A percentile compares a stretch with the other conserved stretches of the same genome.
Evolutionary conservation across 2,329 filamentous ascomycete species (phyloP).

Genomic region (Coniochaeta pulveracea): DNA sequence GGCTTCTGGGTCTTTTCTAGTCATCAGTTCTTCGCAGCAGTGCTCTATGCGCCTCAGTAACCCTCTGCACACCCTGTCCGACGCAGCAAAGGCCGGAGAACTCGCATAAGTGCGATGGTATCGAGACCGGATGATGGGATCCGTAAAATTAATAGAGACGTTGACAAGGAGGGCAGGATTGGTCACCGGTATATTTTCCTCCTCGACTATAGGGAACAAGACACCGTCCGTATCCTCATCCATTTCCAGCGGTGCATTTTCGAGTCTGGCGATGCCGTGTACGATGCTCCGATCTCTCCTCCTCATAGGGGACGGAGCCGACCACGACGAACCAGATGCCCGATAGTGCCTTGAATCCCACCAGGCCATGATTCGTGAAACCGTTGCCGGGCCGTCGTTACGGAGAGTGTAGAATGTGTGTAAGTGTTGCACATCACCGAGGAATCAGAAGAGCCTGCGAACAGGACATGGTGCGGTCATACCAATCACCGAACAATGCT

Average conservation of each 20-base stretch:
- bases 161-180: constrained; percentile 24
- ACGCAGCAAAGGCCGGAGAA: constrained; percentile 29
- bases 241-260: constrained; percentile 11
- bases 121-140: constrained; percentile 26
- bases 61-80: constrained; percentile 34
- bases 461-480: too few species aligned
- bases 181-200: constrained; percentile 6
- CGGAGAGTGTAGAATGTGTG: too few species aligned
- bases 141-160: constrained; percentile 32
- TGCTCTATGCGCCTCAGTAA: constrained; percentile 39
- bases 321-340: background rate
- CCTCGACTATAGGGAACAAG: constrained; percentile 12
- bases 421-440: too few species aligned
- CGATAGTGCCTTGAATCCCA: background rate
- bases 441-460: too few species aligned
- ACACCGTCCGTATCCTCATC: constrained; percentile 3
- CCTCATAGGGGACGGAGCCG: too few species aligned
- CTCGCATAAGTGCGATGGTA: constrained; percentile 34
- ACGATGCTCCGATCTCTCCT: background rate
- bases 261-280: constrained; percentile 1
- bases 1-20: constrained; percentile 36
- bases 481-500: too few species aligned
- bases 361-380: too few species aligned
- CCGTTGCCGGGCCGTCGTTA: too few species aligned
- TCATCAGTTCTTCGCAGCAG: constrained; percentile 40